These are phyloP conservation scores for Claviceps monticola DNA, from an alignment of 2,329 filamentous ascomycete genomes.

Conservation along the genomic window DNA sequence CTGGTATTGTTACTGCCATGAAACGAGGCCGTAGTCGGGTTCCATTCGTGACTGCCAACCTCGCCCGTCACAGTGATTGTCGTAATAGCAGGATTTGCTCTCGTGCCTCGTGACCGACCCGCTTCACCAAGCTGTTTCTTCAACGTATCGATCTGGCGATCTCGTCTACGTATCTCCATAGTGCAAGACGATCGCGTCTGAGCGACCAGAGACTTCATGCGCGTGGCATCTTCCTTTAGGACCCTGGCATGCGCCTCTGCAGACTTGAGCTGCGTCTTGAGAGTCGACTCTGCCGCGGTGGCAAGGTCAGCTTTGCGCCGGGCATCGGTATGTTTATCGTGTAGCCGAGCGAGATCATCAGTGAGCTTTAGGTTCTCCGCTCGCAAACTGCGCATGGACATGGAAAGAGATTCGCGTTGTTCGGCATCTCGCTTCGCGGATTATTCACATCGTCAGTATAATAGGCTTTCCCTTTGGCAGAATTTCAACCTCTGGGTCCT, in stretches of 20 bases:
- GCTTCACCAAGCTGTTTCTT: slow-evolving; percentile 74
- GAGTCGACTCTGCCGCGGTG: slow-evolving; percentile 57
- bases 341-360: slow-evolving; percentile 48
- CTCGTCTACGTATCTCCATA: slow-evolving; percentile 81
- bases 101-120: slow-evolving; percentile 45
- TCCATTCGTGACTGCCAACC: slow-evolving; percentile 30
- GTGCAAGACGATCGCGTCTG: slow-evolving; percentile 80
- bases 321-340: slow-evolving; percentile 39
- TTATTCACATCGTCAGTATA: not conserved
- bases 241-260: slow-evolving; percentile 61
- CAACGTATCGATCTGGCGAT: slow-evolving; percentile 74
- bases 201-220: slow-evolving; percentile 63
- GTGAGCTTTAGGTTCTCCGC: slow-evolving; percentile 62
- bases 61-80: slow-evolving; percentile 45
- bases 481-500: not conserved
- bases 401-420: slow-evolving; percentile 69
- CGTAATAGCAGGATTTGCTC: slow-evolving; percentile 39
- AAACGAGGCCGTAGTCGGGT: slow-evolving; percentile 12
- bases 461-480: no score
- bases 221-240: slow-evolving; percentile 72
- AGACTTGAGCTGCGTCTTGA: slow-evolving; percentile 55
- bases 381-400: slow-evolving; percentile 62
- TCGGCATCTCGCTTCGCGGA: slow-evolving; percentile 64
- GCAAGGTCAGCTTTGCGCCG: slow-evolving; percentile 41
- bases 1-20: slow-evolving; percentile 1